Evolutionary conservation across 139 green algal genomes (phyloP).

Genomic region (Chloropicon primus): DNA sequence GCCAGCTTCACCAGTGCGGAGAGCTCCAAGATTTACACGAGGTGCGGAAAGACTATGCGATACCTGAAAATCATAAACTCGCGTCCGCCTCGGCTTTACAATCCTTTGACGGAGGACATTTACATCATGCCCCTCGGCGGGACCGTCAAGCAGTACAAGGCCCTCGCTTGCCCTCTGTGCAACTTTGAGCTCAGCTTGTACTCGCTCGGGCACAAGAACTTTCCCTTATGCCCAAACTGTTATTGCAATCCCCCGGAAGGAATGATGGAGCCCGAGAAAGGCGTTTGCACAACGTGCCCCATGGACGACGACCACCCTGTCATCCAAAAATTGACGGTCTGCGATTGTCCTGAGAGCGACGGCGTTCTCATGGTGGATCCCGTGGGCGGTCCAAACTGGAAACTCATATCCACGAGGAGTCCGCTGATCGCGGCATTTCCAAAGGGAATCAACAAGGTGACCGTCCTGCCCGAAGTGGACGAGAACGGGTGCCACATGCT

Average conservation of each 20-base stretch:
- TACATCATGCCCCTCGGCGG: slow-evolving; percentile 63
- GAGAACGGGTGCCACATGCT: slow-evolving; percentile 13
- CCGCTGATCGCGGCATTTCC: slow-evolving; percentile 26
- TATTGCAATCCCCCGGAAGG: neutral
- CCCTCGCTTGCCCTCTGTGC: slow-evolving; percentile 61
- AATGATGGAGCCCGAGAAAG: neutral
- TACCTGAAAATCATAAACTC: slow-evolving; percentile 74
- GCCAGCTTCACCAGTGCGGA: slow-evolving; percentile 47
- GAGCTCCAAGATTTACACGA: slow-evolving; percentile 15
- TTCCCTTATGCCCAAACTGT: neutral
- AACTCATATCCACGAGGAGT: slow-evolving; percentile 61
- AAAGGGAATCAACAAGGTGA: slow-evolving; percentile 2
- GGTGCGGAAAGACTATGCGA: slow-evolving; percentile 69
- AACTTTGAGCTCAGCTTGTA: slow-evolving; percentile 81
- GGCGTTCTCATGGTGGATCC: slow-evolving; percentile 69
- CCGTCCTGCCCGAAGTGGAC: slow-evolving; percentile 3
- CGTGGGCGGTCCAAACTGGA: slow-evolving; percentile 52
- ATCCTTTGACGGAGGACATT: slow-evolving; percentile 57
- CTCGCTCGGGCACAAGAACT: neutral
- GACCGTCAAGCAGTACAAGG: slow-evolving; percentile 72
- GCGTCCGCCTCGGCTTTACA: slow-evolving; percentile 67
- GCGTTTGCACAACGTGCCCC: slow-evolving; percentile 36
- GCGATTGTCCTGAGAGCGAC: slow-evolving; percentile 18
- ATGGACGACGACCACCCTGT: slow-evolving; percentile 56
- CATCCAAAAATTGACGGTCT: slow-evolving; percentile 23